Evolutionary conservation across 2,329 filamentous ascomycete species (phyloP).

Genomic region (Colletotrichum lini): DNA sequence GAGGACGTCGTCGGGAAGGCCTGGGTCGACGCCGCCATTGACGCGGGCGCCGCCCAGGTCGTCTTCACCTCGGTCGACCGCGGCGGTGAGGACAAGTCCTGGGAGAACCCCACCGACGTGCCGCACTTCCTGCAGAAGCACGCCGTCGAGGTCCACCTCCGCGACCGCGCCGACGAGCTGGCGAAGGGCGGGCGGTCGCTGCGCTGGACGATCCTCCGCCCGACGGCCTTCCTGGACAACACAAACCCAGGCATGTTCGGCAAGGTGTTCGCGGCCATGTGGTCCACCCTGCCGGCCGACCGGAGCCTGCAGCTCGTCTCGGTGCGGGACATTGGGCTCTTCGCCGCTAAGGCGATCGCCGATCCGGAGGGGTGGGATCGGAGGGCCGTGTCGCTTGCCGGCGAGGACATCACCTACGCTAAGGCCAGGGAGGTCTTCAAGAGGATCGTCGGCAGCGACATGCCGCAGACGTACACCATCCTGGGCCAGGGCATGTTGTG

Average conservation of each 20-base stretch:
- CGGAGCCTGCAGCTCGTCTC: conserved; percentile 47
- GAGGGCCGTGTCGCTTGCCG: conserved; percentile 40
- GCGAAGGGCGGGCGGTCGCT: conserved; percentile 6
- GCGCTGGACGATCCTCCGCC: conserved; percentile 48
- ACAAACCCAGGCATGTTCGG: conserved; percentile 48
- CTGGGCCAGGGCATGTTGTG: conserved; percentile 40
- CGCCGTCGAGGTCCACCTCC: conserved; percentile 42
- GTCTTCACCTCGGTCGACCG: conserved; percentile 48
- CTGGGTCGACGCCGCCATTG: conserved; percentile 46
- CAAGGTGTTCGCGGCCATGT: conserved; percentile 47
- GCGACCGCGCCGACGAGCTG: conserved; percentile 35
- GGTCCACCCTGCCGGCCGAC: conserved; percentile 46
- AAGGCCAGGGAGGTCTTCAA: conserved; percentile 37
- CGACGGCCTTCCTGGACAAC: conserved; percentile 49
- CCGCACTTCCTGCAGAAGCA: conserved; percentile 46
- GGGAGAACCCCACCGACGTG: conserved; percentile 44
- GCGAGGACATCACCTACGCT: conserved; percentile 41
- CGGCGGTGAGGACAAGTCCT: conserved; percentile 46
- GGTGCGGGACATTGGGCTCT: conserved; percentile 47
- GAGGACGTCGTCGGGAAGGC: conserved; percentile 47
- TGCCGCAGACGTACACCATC: conserved; percentile 38
- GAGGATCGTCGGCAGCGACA: conserved; percentile 32
- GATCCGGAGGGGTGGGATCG: conserved; percentile 42
- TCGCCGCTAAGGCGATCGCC: conserved; percentile 40
- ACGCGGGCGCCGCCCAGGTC: conserved; percentile 62